These are phyloP conservation scores for Pinus taeda DNA, from an alignment of 75 land plant genomes.

Conservation along the genomic window DNA sequence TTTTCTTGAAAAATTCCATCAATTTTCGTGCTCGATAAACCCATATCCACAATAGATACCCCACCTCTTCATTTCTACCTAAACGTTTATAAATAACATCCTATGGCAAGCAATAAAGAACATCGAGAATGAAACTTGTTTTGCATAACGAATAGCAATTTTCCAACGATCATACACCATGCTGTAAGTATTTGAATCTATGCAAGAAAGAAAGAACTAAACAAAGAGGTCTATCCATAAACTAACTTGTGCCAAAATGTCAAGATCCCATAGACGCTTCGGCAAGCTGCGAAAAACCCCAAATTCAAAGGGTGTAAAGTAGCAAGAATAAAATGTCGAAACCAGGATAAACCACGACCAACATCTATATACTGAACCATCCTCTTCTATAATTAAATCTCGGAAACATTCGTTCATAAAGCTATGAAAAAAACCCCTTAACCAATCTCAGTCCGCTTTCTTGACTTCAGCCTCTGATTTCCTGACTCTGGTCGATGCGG, in stretches of 20 bases:
- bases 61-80: conserved; percentile 34
- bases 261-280: conserved; percentile 44
- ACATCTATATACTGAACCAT: conserved; percentile 27
- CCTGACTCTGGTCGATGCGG: neutral
- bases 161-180: conserved; percentile 34
- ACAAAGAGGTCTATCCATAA: conserved; percentile 61
- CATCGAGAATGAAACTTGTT: conserved; percentile 50
- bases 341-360: conserved; percentile 63
- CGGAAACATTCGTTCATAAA: neutral
- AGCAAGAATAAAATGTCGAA: conserved; percentile 72
- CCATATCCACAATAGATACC: conserved; percentile 81
- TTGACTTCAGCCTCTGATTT: neutral
- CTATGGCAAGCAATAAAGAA: conserved; percentile 78
- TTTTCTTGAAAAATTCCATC: conserved; percentile 36
- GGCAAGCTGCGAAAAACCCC: conserved; percentile 78
- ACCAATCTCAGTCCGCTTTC: neutral
- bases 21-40: conserved; percentile 57
- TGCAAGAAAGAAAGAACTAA: conserved; percentile 60
- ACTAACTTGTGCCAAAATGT: conserved; percentile 59
- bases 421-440: neutral
- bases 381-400: neutral
- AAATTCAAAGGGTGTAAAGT: conserved; percentile 79
- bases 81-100: conserved; percentile 54
- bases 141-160: conserved; percentile 62
- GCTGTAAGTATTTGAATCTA: conserved; percentile 57